Conservation (phyloP, 257 asterid genomes). For the Leonotis leonurus region DNA sequence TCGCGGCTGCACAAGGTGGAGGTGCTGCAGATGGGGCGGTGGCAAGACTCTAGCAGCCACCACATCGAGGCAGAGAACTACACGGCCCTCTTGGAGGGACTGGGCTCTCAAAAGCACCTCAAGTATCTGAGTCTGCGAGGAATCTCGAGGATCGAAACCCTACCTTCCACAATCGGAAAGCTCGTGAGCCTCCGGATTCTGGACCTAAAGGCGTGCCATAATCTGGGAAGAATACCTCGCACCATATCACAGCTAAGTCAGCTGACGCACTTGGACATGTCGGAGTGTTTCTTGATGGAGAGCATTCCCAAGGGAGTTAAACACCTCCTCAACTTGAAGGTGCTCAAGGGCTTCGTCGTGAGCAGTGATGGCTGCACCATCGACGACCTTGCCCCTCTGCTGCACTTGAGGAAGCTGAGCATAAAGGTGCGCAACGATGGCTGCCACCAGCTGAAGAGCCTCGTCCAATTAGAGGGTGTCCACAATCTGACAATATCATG, state of each 20-base stretch:
- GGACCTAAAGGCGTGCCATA: constrained; percentile 13
- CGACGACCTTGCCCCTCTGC: background rate
- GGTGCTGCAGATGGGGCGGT: constrained; percentile 19
- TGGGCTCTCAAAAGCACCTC: constrained; percentile 11
- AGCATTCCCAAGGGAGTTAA: constrained; percentile 8
- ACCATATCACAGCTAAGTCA: background rate
- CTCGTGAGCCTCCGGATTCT: constrained; percentile 6
- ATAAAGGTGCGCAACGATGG: background rate
- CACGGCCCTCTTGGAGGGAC: background rate
- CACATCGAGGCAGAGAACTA: constrained; percentile 3
- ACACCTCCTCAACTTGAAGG: background rate
- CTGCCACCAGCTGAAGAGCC: background rate
- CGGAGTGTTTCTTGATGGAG: constrained; percentile 6
- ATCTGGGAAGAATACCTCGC: background rate
- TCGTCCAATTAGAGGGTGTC: background rate
- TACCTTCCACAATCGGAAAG: background rate
- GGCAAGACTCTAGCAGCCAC: background rate
- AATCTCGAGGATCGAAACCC: constrained; percentile 9
- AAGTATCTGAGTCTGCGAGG: constrained; percentile 10
- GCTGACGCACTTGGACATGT: constrained; percentile 12
- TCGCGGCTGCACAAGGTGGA: background rate
- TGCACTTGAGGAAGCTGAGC: background rate
- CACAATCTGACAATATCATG: background rate
- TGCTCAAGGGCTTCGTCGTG: background rate
- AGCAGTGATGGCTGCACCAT: background rate